Base-by-base conservation (phyloP, 192 early-diverging fungal species). In the Polychytrium aggregatum region DNA sequence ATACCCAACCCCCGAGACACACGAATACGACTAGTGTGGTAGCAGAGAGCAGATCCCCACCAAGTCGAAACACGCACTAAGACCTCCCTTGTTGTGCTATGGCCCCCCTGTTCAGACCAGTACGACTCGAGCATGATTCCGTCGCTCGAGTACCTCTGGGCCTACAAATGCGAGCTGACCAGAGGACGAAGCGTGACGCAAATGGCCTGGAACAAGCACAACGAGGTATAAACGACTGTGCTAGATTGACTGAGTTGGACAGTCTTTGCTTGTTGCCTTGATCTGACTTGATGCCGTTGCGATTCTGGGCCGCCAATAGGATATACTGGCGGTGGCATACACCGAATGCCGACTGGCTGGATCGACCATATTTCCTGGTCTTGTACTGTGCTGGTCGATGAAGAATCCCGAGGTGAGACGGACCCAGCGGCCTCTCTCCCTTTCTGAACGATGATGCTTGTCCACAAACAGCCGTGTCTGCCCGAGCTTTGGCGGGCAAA, bases 141-240 rank as follows among this genome's bases (percentile, higher is more conserved):
- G 10, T 62, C 71, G 14, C 43, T 79, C 24, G 50, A 64, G 18
- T 56, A 63, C 26, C 51, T 79, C 7, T 79, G 76, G 76, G 57
- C 59, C 11, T 79, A 67, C 51, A 54, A 64, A 28, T 79, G 76
- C 48, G 76, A 79, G 36, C 58, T 74, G 2, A 74, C 71, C 4
- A 42, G 74, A 14, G 76, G 67, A 0, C 37, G 76, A n/a, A 33
- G 41, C 21, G 76, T 79, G 8, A 57, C 47, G 26, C 57, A 66
- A 29, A 64, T 79, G 59, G 56, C 64, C 14, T 78, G 71, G 71
- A 79, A 79, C 50, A 74, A 78, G 48, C 43, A 69, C 27, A 77
- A 69, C 51, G 74, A 78, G 41, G 66, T 70, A 59, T 13, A 10
- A 5, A 14, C n/a, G n/a, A n/a, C n/a, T n/a, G n/a, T n/a, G n/a